Base-by-base conservation (phyloP, 306 rosid genomes). In the Quercus aquifolioides region DNA sequence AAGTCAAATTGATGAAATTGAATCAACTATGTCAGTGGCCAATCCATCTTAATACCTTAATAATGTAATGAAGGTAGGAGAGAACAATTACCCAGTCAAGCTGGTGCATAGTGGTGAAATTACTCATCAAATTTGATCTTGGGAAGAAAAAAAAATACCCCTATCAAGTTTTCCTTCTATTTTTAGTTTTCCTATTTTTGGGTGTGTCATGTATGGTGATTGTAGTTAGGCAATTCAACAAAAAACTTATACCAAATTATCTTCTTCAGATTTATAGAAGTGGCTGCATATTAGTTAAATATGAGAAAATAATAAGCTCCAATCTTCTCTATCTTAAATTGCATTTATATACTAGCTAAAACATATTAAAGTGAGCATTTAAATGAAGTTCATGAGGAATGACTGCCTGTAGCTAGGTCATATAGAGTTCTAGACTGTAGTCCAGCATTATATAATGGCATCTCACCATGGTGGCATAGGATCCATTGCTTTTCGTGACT, bases 401-500 rank as follows among this genome's bases (percentile, higher is more conserved):
- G 51, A 35, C 51, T 67, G 23, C 26, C 52, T 21, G 65, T 59
- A 11, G 28, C 65, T 11, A 59, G 23, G 65, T 31, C 17, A 59
- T 59, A 11, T 21, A 23, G 31, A 59, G 65, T 21, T 59, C 31
- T 9, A 4, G 7, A 5, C 65, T 23, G 6, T 23, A 59, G 65
- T 69, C 46, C 21, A 77, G 49, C 4, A 31, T 18, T 38, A 11
- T 57, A 31, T 57, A 28, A 20, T 21, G 23, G 67, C 28, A 58
- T 19, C 79, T 69, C 67, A 84, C 87, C 84, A 13, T 57, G 80
- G 83, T 18, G 80, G 76, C 82, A 59, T 74, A 20, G 82, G 79
- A 49, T 84, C 82, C 82, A 20, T 80, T 84, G 79, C 59, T 65
- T 67, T 80, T 64, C 76, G 33, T 31, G 85, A 74, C 25, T 84